These are phyloP conservation scores for Penicillium sp. DNA, from an alignment of 2,329 filamentous ascomycete species.

Conservation along the genomic window DNA sequence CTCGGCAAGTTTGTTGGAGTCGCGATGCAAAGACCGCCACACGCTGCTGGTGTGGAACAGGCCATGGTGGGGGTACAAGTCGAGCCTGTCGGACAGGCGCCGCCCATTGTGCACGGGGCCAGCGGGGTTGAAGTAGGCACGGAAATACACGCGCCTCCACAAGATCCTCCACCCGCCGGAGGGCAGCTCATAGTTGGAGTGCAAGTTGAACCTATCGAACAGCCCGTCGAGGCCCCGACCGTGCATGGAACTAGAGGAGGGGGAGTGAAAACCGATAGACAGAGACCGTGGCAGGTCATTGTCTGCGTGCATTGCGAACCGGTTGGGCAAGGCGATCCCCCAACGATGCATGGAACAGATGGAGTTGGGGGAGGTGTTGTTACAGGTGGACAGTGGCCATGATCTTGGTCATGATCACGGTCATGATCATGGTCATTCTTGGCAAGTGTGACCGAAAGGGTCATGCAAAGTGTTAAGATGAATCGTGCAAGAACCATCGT, in stretches of 20 bases:
- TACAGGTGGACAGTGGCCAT: background rate
- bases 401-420: background rate
- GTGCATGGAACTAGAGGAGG: background rate
- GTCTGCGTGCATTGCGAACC: background rate
- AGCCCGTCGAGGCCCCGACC: background rate
- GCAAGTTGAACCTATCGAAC: background rate
- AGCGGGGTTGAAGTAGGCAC: background rate
- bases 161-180: background rate
- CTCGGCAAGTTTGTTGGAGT: background rate
- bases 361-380: background rate
- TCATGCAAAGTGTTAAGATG: background rate
- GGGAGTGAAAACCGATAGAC: background rate
- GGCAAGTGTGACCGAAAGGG: background rate
- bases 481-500: background rate
- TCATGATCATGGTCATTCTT: background rate
- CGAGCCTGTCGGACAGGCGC: background rate
- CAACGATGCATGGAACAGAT: background rate
- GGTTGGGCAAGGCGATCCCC: background rate
- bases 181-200: background rate
- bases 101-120: background rate
- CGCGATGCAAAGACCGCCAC: background rate
- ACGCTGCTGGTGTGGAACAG: background rate
- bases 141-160: background rate
- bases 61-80: background rate
- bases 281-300: conserved; percentile 3